Evolutionary conservation across 1,284 basidiomycete genomes (phyloP).

Genomic region (Boletellus deceptivus): DNA sequence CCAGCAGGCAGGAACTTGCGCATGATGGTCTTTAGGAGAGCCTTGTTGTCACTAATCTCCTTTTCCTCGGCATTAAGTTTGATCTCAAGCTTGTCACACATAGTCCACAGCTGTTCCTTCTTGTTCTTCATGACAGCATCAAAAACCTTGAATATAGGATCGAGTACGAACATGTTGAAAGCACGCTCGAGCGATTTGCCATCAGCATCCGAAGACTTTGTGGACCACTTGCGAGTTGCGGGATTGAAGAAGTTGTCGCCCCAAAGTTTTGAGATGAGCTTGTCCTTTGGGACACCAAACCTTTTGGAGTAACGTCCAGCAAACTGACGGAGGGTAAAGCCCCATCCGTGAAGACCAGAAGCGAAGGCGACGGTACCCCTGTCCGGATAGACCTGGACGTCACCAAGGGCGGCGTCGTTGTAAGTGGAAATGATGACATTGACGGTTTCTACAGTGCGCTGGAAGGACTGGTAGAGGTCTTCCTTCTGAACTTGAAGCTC

Average conservation of each 20-base stretch:
- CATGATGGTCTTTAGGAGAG: slow-evolving; percentile 97
- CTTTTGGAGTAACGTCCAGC: slow-evolving; percentile 95
- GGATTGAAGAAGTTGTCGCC: slow-evolving; percentile 99
- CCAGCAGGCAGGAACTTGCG: slow-evolving; percentile 99
- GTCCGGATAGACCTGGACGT: slow-evolving; percentile 99
- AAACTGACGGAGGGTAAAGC: slow-evolving; percentile 98
- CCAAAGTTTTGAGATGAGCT: slow-evolving; percentile 99
- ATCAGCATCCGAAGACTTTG: slow-evolving; percentile 73
- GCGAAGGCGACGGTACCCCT: slow-evolving; percentile 98
- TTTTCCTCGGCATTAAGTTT: slow-evolving; percentile 89
- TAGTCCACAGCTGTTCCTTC: slow-evolving; percentile 83
- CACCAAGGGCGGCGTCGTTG: slow-evolving; percentile 92
- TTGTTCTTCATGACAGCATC: slow-evolving; percentile 99
- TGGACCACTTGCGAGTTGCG: slow-evolving; percentile 96
- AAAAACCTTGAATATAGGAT: slow-evolving; percentile 99
- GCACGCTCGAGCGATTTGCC: slow-evolving; percentile 91
- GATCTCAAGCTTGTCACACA: slow-evolving; percentile 97
- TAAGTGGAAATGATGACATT: slow-evolving; percentile 99
- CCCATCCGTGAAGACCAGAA: slow-evolving; percentile 99
- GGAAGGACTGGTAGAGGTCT: slow-evolving; percentile 97
- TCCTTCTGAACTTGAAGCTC: slow-evolving; percentile 99
- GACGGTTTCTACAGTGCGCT: slow-evolving; percentile 95
- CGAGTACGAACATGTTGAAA: slow-evolving; percentile 96
- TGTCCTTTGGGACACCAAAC: slow-evolving; percentile 98
- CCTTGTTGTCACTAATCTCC: slow-evolving; percentile 90